Conservation (phyloP, 768 basidiomycete species). For the Boletus edulis region DNA sequence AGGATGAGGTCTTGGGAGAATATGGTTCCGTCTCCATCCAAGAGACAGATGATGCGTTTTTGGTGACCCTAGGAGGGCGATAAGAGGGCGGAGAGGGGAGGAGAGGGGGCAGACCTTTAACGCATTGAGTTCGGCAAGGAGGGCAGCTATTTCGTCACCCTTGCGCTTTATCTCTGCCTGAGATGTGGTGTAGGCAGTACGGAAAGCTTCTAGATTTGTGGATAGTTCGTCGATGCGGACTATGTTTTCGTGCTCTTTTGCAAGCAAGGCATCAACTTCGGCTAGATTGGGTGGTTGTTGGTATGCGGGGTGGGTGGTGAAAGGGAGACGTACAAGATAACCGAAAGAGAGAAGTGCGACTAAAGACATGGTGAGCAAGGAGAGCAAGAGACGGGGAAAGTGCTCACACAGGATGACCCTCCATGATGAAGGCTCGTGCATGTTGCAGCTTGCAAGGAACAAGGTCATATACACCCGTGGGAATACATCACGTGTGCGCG, state of each 20-base stretch:
- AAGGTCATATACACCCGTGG: not conserved
- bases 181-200: constrained; percentile 24
- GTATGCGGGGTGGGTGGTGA: not conserved
- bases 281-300: constrained; percentile 7
- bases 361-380: not conserved
- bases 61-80: constrained; percentile 22
- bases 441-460: not conserved
- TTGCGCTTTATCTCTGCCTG: constrained; percentile 22
- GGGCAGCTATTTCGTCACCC: constrained; percentile 2
- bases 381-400: rapidly evolving
- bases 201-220: constrained; percentile 25
- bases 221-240: constrained; percentile 21
- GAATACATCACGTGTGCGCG: constrained; percentile 32
- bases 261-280: constrained; percentile 29
- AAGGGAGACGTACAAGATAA: constrained; percentile 8
- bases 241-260: constrained; percentile 22
- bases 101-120: constrained; percentile 21
- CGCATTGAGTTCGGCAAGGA: constrained; percentile 26
- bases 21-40: constrained; percentile 66
- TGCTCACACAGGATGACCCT: constrained; percentile 17
- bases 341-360: constrained; percentile 1
- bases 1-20: constrained; percentile 52
- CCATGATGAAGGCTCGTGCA: constrained; percentile 9
- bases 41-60: constrained; percentile 41
- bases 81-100: not conserved